These are phyloP conservation scores for Isabelozyma gotoi DNA, from an alignment of 805 yeast species.

Conservation along the genomic window DNA sequence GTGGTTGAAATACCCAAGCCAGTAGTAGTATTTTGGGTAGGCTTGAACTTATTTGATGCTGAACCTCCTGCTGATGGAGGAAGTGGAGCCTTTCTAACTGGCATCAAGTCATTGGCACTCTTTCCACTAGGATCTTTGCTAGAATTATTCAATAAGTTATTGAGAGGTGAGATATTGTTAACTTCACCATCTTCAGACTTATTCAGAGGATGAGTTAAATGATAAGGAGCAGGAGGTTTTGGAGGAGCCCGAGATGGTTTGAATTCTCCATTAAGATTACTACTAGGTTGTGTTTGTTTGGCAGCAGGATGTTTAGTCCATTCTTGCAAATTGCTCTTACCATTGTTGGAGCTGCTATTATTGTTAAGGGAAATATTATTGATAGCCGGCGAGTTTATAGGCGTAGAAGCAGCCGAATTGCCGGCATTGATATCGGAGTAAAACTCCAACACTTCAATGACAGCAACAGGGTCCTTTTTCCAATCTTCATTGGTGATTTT, in stretches of 20 bases:
- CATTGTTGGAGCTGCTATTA: conserved; percentile 8
- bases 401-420: conserved; percentile 27
- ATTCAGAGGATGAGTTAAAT: conserved; percentile 21
- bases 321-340: conserved; percentile 35
- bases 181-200: conserved; percentile 1
- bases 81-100: conserved; percentile 56
- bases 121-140: conserved; percentile 11
- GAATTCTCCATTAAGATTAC: conserved; percentile 15
- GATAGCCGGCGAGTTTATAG: conserved; percentile 23
- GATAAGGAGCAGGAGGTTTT: conserved; percentile 44
- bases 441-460: conserved; percentile 58
- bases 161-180: conserved; percentile 31
- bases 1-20: conserved; percentile 23
- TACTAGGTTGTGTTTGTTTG: conserved; percentile 5
- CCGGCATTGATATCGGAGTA: conserved; percentile 49
- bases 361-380: conserved; percentile 8
- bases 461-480: conserved; percentile 64
- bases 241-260: conserved; percentile 43
- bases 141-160: conserved; percentile 27
- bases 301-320: conserved; percentile 34
- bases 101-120: conserved; percentile 32
- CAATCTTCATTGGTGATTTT: conserved; percentile 62
- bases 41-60: neutral
- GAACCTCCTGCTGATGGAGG: conserved; percentile 36
- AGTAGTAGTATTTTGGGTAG: conserved; percentile 11